Base-by-base conservation (phyloP, 495 filamentous ascomycete species). In the Penicillium angulare region DNA sequence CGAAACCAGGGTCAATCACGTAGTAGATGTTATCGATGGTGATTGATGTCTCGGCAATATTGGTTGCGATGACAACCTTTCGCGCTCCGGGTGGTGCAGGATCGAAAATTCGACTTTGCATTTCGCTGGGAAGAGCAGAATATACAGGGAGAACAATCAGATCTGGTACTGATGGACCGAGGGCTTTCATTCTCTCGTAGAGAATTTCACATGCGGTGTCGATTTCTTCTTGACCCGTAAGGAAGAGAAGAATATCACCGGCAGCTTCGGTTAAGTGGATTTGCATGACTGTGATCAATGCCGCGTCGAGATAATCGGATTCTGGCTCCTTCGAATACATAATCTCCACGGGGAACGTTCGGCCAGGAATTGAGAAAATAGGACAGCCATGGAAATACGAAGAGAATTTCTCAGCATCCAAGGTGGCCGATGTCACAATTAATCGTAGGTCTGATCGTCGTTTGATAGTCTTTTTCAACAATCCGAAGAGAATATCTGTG, bases 1-100 rank as follows among this genome's bases (percentile, higher is more conserved):
- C 92, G 59, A 97, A 97, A 3, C 93, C 93, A 6, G 93, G 92
- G 62, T 99, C 93, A 31, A 99, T 82, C 26, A 99, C 95, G 66
- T 95, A 99, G 73, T 95, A 95, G 53, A 99, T 95, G 33, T 89
- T 85, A 65, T 97, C 93, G 49, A 99, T 97, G 0, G 93, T 99
- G 57, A 99, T 92, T 13, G 89, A 95, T 0, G 93, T 99, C 62
- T 99, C 93, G 0, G 93, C 93, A 61, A 99, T 99, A 56, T 99
- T 99, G 15, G 93, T 99, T 2, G 93, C 95, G 65, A 99, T 96
- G 42, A 99, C 89, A 13, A 97, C 90, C 69, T 99, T 99, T 45
- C 93, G 79, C 36, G 83, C 87, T 29, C 93, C 93, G 15, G 86
- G 80, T 5, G 92, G 90, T 16, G 95, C 88, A 13, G 92, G 91